These are phyloP conservation scores for Prunus mume DNA, from an alignment of 306 rosid species.

Conservation along the genomic window DNA sequence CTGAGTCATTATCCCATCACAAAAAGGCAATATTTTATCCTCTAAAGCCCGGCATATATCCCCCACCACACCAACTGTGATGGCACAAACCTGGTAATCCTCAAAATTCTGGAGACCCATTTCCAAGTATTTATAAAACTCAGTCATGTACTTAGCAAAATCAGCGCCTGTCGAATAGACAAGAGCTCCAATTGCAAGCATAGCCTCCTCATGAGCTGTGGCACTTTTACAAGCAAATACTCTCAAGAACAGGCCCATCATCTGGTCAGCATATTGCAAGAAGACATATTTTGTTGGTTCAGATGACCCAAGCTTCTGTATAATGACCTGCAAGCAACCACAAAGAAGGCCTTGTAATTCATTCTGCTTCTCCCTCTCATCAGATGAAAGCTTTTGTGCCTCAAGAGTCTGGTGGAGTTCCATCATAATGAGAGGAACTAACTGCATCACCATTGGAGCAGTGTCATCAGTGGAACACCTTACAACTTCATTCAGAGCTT, in stretches of 20 bases:
- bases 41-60: conserved; percentile 91
- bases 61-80: conserved; percentile 92
- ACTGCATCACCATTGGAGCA: conserved; percentile 71
- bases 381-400: conserved; percentile 61
- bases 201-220: conserved; percentile 97
- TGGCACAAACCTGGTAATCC: conserved; percentile 95
- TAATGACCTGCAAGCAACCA: conserved; percentile 94
- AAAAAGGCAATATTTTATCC: conserved; percentile 72
- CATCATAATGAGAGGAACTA: conserved; percentile 70
- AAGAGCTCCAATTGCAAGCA: conserved; percentile 97
- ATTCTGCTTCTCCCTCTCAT: conserved; percentile 69
- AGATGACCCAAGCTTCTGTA: conserved; percentile 84
- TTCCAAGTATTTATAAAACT: conserved; percentile 76
- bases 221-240: conserved; percentile 91
- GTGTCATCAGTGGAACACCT: conserved; percentile 92
- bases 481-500: conserved; percentile 88
- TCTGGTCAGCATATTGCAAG: conserved; percentile 81
- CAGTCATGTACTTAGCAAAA: conserved; percentile 81
- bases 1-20: conserved; percentile 94
- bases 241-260: conserved; percentile 78
- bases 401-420: conserved; percentile 87
- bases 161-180: conserved; percentile 79
- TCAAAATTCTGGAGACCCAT: conserved; percentile 95
- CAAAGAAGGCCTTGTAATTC: conserved; percentile 97
- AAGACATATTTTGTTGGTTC: conserved; percentile 68